phyloP scores from a whole-genome alignment of 441 rosid genomes.

The Viola pubescens region DNA sequence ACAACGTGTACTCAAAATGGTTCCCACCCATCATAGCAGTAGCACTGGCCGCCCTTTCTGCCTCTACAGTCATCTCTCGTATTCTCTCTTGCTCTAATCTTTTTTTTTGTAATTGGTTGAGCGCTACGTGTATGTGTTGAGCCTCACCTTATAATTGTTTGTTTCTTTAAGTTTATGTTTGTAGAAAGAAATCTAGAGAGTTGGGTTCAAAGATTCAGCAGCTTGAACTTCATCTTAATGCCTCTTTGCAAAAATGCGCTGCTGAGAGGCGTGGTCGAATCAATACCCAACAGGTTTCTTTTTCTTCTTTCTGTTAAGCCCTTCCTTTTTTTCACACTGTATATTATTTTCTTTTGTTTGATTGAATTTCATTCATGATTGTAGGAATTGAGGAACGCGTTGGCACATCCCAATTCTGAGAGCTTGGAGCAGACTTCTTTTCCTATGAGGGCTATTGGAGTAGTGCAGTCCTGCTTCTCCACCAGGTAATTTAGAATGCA shows the following conservation, averaged over 20 bases:
- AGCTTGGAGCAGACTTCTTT: constrained; percentile 36
- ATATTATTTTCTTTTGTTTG: neutral
- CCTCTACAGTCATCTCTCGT: too few relatives aligned
- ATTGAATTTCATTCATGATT: neutral
- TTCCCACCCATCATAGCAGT: neutral
- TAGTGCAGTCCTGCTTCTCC: constrained; percentile 77
- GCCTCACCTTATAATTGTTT: neutral
- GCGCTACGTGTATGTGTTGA: neutral
- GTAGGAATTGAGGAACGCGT: constrained; percentile 62
- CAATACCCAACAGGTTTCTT: constrained; percentile 3
- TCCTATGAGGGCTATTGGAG: constrained; percentile 77
- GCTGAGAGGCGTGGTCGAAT: neutral
- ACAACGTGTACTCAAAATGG: neutral
- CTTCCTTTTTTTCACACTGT: neutral
- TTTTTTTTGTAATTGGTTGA: too few relatives aligned
- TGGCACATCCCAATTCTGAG: constrained; percentile 37
- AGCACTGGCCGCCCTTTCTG: too few relatives aligned
- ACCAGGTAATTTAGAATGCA: constrained; percentile 42
- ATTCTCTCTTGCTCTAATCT: too few relatives aligned
- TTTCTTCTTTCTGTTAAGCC: neutral
- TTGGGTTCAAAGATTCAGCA: neutral
- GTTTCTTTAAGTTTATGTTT: neutral
- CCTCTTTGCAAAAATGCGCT: neutral
- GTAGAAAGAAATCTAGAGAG: neutral
- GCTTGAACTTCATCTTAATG: neutral